phyloP scores from a whole-genome alignment of 257 asterid genomes.

The Vinca minor region DNA sequence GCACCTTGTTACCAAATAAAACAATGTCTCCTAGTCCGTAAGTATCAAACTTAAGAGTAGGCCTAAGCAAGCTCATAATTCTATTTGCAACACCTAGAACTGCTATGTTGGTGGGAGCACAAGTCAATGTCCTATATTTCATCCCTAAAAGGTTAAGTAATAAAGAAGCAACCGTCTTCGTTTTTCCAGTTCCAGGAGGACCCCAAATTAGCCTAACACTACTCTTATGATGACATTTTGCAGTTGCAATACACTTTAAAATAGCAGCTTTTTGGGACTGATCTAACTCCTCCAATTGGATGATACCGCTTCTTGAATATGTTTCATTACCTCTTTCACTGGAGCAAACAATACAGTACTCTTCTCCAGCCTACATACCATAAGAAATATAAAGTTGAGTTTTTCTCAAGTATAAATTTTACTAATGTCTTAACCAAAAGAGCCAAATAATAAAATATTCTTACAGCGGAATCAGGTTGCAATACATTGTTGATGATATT shows the following conservation, averaged over 20 bases:
- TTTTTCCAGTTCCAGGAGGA: slow-evolving; percentile 85
- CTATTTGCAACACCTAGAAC: slow-evolving; percentile 38
- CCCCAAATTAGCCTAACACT: slow-evolving; percentile 64
- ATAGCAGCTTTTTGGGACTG: slow-evolving; percentile 48
- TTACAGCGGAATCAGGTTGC: slow-evolving; percentile 22
- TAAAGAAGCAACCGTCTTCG: slow-evolving; percentile 49
- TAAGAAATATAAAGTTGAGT: not conserved
- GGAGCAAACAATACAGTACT: slow-evolving; percentile 36
- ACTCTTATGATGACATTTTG: slow-evolving; percentile 37
- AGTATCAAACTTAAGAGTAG: slow-evolving; percentile 19
- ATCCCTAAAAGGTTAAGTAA: slow-evolving; percentile 25
- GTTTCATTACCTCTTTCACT: slow-evolving; percentile 4
- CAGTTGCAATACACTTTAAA: slow-evolving; percentile 32
- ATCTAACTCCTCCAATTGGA: slow-evolving; percentile 31
- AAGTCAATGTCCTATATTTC: slow-evolving; percentile 49
- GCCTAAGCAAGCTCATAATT: slow-evolving; percentile 34
- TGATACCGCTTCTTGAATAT: slow-evolving; percentile 12
- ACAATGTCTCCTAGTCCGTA: slow-evolving; percentile 71
- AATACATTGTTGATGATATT: slow-evolving; percentile 26
- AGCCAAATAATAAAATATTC: slow-evolving; percentile 3
- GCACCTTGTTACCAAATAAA: slow-evolving; percentile 48
- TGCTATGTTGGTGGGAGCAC: slow-evolving; percentile 72
- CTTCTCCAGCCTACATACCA: slow-evolving; percentile 23
- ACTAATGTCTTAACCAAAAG: not conserved
- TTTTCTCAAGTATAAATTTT: too few relatives aligned